Evolutionary conservation across 805 yeast genomes (phyloP).

Genomic region (Maudiozyma barnettii): DNA sequence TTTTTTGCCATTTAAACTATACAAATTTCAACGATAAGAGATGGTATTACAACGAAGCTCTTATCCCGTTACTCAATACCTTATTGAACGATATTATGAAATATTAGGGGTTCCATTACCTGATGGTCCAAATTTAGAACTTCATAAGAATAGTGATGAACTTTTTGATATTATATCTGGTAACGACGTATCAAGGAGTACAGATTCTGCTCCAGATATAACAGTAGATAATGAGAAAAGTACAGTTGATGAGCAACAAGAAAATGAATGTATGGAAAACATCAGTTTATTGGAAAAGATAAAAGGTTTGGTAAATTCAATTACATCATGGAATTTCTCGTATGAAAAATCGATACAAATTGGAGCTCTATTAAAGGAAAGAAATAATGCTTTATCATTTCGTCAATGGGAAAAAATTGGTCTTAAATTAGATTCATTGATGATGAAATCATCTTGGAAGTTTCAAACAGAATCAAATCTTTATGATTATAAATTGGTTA

Average conservation of each 20-base stretch:
- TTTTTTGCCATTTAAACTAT: too few species aligned
- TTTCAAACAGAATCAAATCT: conserved; percentile 45
- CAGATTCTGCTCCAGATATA: background rate
- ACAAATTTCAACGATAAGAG: too few species aligned
- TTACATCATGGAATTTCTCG: background rate
- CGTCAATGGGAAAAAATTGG: conserved; percentile 63
- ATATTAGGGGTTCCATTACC: conserved; percentile 2
- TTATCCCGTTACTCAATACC: conserved; percentile 12
- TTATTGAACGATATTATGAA: conserved; percentile 10
- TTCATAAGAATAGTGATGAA: conserved; percentile 5
- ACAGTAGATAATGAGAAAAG: background rate
- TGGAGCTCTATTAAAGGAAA: conserved; percentile 34
- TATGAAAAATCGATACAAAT: conserved; percentile 31
- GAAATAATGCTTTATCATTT: conserved; percentile 42
- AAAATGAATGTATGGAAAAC: background rate
- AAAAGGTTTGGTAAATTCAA: background rate
- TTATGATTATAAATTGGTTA: conserved; percentile 63
- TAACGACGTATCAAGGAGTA: background rate
- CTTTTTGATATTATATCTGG: conserved; percentile 4
- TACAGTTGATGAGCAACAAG: background rate
- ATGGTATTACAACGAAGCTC: background rate
- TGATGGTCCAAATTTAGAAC: conserved; percentile 1
- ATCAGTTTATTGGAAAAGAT: background rate
- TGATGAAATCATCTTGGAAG: conserved; percentile 70
- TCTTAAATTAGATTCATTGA: conserved; percentile 50